phyloP scores from a whole-genome alignment of 352 stramenopile genomes.

The Phytopythium vexans region DNA sequence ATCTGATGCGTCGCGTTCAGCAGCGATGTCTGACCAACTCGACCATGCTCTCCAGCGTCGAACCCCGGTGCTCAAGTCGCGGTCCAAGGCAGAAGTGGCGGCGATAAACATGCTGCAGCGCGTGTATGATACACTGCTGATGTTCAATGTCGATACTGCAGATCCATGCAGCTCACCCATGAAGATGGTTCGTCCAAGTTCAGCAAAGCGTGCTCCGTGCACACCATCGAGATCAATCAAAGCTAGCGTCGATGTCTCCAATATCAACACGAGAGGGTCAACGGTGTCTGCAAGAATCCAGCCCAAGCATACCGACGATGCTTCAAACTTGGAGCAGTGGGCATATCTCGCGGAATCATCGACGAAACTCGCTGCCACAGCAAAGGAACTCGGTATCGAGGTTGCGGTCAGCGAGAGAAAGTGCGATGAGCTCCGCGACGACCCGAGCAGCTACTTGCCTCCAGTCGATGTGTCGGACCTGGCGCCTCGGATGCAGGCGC shows the following conservation, averaged over 20 bases:
- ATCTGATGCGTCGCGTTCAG: too few species aligned
- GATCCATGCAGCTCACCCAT: too few species aligned
- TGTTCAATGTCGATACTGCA: too few species aligned
- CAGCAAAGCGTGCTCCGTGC: too few species aligned
- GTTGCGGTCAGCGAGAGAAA: slow-evolving; percentile 15
- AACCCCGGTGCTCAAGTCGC: background rate
- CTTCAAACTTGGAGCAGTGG: background rate
- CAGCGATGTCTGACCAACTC: slow-evolving; percentile 3
- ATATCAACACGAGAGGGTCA: too few species aligned
- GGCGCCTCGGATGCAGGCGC: slow-evolving; percentile 38
- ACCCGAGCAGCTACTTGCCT: slow-evolving; percentile 8
- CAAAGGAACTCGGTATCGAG: slow-evolving; percentile 15
- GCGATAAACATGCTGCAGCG: slow-evolving; percentile 1
- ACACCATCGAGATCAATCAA: too few species aligned
- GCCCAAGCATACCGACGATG: too few species aligned
- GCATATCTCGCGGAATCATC: slow-evolving; percentile 21
- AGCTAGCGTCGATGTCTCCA: too few species aligned
- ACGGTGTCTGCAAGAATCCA: too few species aligned
- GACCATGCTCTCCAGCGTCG: slow-evolving; percentile 3
- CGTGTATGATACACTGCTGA: background rate
- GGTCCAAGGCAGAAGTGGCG: slow-evolving; percentile 6
- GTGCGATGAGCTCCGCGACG: slow-evolving; percentile 9
- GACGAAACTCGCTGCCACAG: slow-evolving; percentile 11
- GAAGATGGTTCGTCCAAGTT: too few species aligned
- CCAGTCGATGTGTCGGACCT: slow-evolving; percentile 9